phyloP scores from a whole-genome alignment of 192 early-diverging fungal genomes.

The Linnemannia schmuckeri region DNA sequence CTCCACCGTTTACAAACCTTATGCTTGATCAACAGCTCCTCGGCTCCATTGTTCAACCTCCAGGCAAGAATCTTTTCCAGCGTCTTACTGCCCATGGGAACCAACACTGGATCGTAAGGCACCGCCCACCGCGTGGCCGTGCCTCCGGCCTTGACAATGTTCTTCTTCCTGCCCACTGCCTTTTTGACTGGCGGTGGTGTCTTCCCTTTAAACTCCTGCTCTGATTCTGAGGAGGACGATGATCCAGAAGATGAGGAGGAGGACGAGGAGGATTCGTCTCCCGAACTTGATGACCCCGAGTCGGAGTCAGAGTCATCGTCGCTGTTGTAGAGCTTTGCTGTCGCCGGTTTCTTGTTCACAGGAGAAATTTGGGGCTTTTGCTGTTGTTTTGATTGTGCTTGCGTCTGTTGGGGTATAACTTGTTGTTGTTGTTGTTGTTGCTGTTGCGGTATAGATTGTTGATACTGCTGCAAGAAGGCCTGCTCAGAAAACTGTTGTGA shows the following conservation, averaged over 20 bases:
- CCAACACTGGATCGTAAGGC: constrained; percentile 63
- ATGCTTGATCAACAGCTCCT: constrained; percentile 83
- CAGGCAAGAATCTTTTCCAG: constrained; percentile 68
- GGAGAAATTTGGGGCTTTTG: constrained; percentile 29
- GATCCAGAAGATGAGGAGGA: constrained; percentile 12
- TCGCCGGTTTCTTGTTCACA: constrained; percentile 37
- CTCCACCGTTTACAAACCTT: constrained; percentile 64
- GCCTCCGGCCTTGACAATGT: constrained; percentile 23
- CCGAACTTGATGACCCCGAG: constrained; percentile 41
- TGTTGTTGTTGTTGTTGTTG: constrained; percentile 9
- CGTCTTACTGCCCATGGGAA: constrained; percentile 65
- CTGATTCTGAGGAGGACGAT: constrained; percentile 33
- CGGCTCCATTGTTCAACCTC: constrained; percentile 59
- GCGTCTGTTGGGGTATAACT: not conserved
- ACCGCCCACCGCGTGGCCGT: constrained; percentile 44
- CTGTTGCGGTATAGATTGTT: not conserved
- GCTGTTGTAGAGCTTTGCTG: constrained; percentile 16
- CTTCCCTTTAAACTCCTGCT: constrained; percentile 48
- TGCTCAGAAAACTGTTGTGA: not conserved
- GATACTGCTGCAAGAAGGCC: constrained; percentile 4
- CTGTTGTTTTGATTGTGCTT: constrained; percentile 4
- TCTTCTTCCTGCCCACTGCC: constrained; percentile 39
- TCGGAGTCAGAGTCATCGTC: constrained; percentile 27
- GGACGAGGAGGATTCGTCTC: constrained; percentile 23
- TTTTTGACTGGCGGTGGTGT: constrained; percentile 45